Base-by-base conservation (phyloP, 2,329 filamentous ascomycete species). In the Colletotrichum orbiculare region DNA sequence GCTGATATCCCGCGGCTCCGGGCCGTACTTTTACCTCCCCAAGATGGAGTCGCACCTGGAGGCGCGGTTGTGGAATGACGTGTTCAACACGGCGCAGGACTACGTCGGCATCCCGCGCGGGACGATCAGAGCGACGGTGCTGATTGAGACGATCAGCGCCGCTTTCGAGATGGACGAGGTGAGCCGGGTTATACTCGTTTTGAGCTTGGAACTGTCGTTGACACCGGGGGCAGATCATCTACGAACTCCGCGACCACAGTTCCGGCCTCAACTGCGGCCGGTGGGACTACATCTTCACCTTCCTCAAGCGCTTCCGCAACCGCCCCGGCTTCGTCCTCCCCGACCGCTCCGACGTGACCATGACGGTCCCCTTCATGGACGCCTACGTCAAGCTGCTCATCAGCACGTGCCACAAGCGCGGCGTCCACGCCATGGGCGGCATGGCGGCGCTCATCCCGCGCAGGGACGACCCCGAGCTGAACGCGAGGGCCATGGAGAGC, bases 241-340 rank as follows among this genome's bases (percentile, higher is more conserved):
- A 96, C 80, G 93, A 97, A 81, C 89, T 97, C 69, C 89, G 93
- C 67, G 93, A 96, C 74, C 93, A 97, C 83, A 93, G 89, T 76
- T 90, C 93, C 5, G 93, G 93, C 52, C 86, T 97, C 72, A 97
- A 97, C 87, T 97, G 93, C 80, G 93, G 93, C 69, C 89, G 93
- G 69, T 97, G 93, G 93, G 93, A 97, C 76, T 97, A 97, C 83
- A 97, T 97, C 80, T 97, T 97, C 85, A 94, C 89, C 75, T 91
- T 93, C 73, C 96, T 97, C 84, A 97, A 97, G 86, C 94, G 94
- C 78, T 96, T 96, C 90, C 91, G 93, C 74, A 87, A 96, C 72
- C 93, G 96, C 82, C 85, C 90, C 69, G 88, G 89, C 79, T 97
- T 96, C 75, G 87, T 96, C 63, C 88, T 97, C 11, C 93, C 93